phyloP scores from a whole-genome alignment of 169 alveolate genomes.

The Eimeria falciformis region DNA sequence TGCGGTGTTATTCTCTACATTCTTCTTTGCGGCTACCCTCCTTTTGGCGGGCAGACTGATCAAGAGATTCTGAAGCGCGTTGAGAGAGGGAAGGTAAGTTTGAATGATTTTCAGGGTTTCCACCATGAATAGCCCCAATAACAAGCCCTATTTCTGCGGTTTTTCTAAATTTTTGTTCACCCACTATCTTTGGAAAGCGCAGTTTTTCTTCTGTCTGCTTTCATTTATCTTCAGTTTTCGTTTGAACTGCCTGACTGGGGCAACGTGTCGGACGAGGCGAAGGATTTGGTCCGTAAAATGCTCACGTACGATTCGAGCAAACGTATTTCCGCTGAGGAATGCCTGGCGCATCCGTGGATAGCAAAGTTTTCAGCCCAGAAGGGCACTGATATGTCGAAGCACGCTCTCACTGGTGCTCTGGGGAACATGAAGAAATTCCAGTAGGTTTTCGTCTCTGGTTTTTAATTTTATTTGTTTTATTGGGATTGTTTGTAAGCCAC shows the following conservation, averaged over 20 bases:
- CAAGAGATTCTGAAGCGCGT: conserved; percentile 84
- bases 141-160: background rate
- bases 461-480: background rate
- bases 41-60: conserved; percentile 88
- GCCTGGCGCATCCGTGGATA: conserved; percentile 93
- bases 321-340: conserved; percentile 93
- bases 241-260: conserved; percentile 87
- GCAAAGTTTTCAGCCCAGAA: conserved; percentile 82
- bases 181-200: too few relatives aligned
- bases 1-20: conserved; percentile 93
- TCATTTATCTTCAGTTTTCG: conserved; percentile 70
- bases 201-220: too few relatives aligned
- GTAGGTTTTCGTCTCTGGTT: conserved; percentile 66
- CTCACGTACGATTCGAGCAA: conserved; percentile 90
- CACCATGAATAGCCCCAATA: background rate
- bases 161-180: background rate
- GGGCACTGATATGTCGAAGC: conserved; percentile 84
- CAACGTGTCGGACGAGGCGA: conserved; percentile 92
- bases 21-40: conserved; percentile 88
- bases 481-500: background rate
- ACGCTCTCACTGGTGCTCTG: conserved; percentile 86
- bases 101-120: background rate
- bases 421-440: conserved; percentile 90
- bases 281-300: conserved; percentile 91
- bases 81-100: conserved; percentile 81